Evolutionary conservation across 1,284 basidiomycete species (phyloP).

Genomic region (Sphagnurus paluster): DNA sequence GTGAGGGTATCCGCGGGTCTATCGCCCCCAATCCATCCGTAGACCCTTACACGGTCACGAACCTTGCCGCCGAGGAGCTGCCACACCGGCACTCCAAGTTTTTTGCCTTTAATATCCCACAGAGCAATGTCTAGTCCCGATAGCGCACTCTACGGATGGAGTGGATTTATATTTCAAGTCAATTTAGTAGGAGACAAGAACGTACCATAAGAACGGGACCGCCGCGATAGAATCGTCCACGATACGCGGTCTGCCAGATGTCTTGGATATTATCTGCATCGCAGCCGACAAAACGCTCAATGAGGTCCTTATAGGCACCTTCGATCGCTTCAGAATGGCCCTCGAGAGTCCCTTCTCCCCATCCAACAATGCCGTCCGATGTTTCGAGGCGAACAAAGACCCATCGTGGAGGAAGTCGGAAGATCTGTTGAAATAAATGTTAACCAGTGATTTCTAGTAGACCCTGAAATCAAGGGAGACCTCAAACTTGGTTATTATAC

Average conservation of each 20-base stretch:
- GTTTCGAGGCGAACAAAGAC: constrained; percentile 77
- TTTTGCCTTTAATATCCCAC: constrained; percentile 83
- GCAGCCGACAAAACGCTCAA: constrained; percentile 63
- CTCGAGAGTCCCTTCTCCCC: constrained; percentile 68
- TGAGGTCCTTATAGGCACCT: constrained; percentile 65
- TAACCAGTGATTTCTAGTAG: background rate
- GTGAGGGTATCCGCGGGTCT: constrained; percentile 62
- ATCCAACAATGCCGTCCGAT: constrained; percentile 66
- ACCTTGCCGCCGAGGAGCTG: constrained; percentile 77
- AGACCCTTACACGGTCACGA: constrained; percentile 56
- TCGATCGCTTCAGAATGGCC: constrained; percentile 79
- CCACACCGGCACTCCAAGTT: constrained; percentile 74
- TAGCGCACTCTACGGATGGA: constrained; percentile 31
- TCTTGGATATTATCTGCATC: constrained; percentile 73
- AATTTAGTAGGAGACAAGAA: constrained; percentile 3
- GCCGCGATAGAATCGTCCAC: constrained; percentile 72
- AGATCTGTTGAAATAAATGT: constrained; percentile 37
- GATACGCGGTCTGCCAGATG: constrained; percentile 67
- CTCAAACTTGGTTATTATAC: constrained; percentile 18
- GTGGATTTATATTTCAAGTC: background rate
- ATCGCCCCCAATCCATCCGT: constrained; percentile 77
- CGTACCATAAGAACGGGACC: constrained; percentile 71
- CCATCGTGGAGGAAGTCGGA: constrained; percentile 76
- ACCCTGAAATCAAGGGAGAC: constrained; percentile 2
- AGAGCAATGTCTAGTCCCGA: constrained; percentile 47